Evolutionary conservation across 2,329 filamentous ascomycete genomes (phyloP), one percentile per base, ranked within the genome.

Genomic region (Fusarium vanettenii): DNA sequence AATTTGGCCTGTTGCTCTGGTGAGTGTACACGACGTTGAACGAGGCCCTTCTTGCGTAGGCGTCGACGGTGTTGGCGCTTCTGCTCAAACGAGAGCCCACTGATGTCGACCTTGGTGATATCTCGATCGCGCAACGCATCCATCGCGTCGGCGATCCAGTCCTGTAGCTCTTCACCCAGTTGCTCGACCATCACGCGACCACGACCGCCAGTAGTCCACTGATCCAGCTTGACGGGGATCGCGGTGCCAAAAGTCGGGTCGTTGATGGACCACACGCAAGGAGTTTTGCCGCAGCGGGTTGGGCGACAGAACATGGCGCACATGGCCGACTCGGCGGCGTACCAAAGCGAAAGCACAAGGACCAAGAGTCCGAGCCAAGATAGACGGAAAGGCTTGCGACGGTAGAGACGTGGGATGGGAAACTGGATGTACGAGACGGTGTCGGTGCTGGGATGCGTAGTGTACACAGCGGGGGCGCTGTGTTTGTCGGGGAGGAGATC

Each of bases 241-340:
- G 89, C 88, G 43, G 84, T 85, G n/a, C 90, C 90, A 80, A 90
- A 92, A 29, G 86, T 86, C 0, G 90, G 90, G 78, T 92, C 90
- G 55, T 89, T 85, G 13, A 86, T 85, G 31, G 87, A 87, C 89
- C 89, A 92, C 39, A 86, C 83, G 78, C 89, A 91, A 2, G 85
- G 84, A 56, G 68, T 79, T 61, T 57, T 79, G 14, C 84, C 84
- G 73, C 90, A 91, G 35, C 84, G 84, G n/a, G 82, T 78, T 2
- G 89, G 88, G 18, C 87, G 87, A 77, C 89, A 91, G 81, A 88
- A 92, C 8, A 82, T 72, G 43, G 79, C 82, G 79, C 89, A 92
- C 82, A 89, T 88, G 29, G 82, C 79, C 1, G 84, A 84, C 78
- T 92, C 91, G n/a, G 85, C 79, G 6, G 84, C 77, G 66, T 87